Evolutionary conservation across 2,329 filamentous ascomycete genomes (phyloP).

Genomic region (Neonectria punicea): DNA sequence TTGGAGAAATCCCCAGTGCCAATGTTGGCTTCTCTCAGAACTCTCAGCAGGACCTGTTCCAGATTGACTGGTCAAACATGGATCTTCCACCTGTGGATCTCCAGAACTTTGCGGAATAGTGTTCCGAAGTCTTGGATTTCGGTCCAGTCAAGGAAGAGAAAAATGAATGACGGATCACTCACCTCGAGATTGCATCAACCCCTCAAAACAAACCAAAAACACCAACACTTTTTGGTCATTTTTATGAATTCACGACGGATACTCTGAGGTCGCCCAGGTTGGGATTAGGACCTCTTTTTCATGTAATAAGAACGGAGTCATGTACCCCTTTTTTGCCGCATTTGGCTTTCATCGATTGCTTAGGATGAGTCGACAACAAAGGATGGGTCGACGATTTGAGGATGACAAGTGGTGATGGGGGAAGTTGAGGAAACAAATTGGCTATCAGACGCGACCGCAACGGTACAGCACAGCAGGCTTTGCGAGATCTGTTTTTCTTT

Average conservation of each 20-base stretch:
- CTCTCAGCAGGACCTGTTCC: constrained; percentile 62
- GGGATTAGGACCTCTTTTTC: constrained; percentile 22
- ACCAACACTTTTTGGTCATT: constrained; percentile 26
- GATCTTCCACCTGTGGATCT: constrained; percentile 46
- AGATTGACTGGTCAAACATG: constrained; percentile 55
- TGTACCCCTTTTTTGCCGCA: constrained; percentile 23
- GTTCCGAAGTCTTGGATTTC: constrained; percentile 4
- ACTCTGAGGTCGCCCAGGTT: constrained; percentile 29
- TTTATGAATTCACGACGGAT: constrained; percentile 41
- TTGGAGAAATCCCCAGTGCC: constrained; percentile 62
- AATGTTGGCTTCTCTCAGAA: constrained; percentile 63
- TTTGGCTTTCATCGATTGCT: constrained; percentile 27
- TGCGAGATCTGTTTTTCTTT: constrained; percentile 36
- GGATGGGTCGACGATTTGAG: constrained; percentile 19
- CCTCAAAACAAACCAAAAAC: constrained; percentile 34
- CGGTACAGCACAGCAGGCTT: constrained; percentile 28
- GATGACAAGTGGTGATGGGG: constrained; percentile 21
- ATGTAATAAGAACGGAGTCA: constrained; percentile 40
- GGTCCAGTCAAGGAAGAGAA: neutral
- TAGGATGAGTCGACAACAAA: constrained; percentile 16
- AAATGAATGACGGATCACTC: constrained; percentile 22
- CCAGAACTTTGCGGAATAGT: constrained; percentile 47
- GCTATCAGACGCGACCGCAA: constrained; percentile 30
- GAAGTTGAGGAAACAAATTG: constrained; percentile 34
- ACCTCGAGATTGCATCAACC: constrained; percentile 38